Evolutionary conservation across 148 eudicot species (phyloP), one percentile per base, ranked within the genome.

Genomic region (Rheum nobile): DNA sequence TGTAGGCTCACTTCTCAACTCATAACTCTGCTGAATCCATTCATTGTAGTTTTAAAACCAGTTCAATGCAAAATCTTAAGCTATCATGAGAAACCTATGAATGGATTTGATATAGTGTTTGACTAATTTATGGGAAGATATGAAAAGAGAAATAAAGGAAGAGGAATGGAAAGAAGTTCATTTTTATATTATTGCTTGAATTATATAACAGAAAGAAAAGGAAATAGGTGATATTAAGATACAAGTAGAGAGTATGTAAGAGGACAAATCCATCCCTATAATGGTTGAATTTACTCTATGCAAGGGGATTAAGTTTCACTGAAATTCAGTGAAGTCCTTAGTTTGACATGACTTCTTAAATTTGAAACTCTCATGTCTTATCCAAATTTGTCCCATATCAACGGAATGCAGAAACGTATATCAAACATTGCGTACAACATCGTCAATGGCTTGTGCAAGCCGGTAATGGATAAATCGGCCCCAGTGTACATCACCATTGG

Each of bases 401-500:
- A 43, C 52, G 67, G 13, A 34, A 32, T 34, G 65, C 75, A 73
- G 75, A 50, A 73, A 37, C 67, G 75, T 1, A 54, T 73, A 50
- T 73, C 75, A 32, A 73, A 73, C 75, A 73, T 50, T 0, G 65
- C 63, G 10, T 73, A 73, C 57, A 73, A 73, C 67, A 73, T 73
- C 47, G 55, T 34, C 28, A 73, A 55, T 50, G 57, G 57, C 22
- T 6, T 8, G 38, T 73, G 75, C 67, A 73, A 35, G 42, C 75
- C 75, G 1, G 24, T 37, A 32, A 50, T 44, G 14, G 67, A 73
- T 54, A 11, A 55, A 14, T 17, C 41, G 1, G 75, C 75, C 6
- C 75, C 75, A 1, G 75, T 73, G 24, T 73, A 73, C 67, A 73
- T 73, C 17, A 73, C 75, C 67, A 73, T 73, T 52, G 75, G 75